Percentiles rank a stretch among this genome's conserved stretches.
Conservation (phyloP, 352 stramenopile species). For the Phytopythium montanum region DNA sequence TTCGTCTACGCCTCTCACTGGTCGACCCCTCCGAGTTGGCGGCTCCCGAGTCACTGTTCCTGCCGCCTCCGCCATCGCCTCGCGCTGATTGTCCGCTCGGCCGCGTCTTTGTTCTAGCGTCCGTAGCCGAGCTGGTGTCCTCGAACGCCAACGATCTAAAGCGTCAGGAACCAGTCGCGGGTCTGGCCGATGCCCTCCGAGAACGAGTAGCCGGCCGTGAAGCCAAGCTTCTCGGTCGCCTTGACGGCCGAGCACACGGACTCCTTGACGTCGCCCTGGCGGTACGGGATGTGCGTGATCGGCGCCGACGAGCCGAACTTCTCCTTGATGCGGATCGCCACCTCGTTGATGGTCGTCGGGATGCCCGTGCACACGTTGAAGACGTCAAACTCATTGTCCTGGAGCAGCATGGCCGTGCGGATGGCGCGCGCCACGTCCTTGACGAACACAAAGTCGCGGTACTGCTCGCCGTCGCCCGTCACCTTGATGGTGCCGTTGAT, state of each 20-base stretch:
- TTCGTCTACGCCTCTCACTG: not conserved
- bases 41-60: not conserved
- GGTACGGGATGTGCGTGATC: conserved; percentile 67
- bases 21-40: not conserved
- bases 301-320: conserved; percentile 59
- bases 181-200: conserved; percentile 63
- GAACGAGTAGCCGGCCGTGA: conserved; percentile 64
- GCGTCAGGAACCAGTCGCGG: conserved; percentile 70
- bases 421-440: conserved; percentile 83
- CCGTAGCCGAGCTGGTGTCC: not conserved
- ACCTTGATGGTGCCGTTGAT: conserved; percentile 81
- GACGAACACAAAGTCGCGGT: conserved; percentile 85
- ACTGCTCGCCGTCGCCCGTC: conserved; percentile 71
- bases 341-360: conserved; percentile 63
- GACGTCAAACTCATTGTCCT: conserved; percentile 67
- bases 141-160: conserved; percentile 9
- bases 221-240: conserved; percentile 64
- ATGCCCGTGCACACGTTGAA: conserved; percentile 85
- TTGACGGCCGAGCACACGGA: conserved; percentile 74
- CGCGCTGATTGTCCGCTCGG: not conserved
- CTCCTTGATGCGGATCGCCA: conserved; percentile 64
- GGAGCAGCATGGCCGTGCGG: conserved; percentile 69
- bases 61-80: not conserved
- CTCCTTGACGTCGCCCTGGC: conserved; percentile 78
- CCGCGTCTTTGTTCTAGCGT: not conserved